These are phyloP conservation scores for Quercus cerris DNA, from an alignment of 306 rosid species.

Conservation along the genomic window DNA sequence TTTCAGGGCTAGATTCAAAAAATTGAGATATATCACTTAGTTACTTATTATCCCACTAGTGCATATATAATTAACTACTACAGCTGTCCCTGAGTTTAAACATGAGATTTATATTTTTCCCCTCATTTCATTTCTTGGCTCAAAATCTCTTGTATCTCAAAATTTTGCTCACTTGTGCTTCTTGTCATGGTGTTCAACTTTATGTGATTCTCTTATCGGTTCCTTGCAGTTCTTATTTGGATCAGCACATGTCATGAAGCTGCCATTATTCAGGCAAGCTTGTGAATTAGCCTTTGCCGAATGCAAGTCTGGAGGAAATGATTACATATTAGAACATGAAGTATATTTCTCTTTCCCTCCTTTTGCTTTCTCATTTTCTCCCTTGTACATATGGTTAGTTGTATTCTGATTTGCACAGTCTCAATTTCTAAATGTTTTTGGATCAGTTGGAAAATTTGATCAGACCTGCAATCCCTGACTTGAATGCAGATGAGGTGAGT, in stretches of 20 bases:
- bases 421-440: constrained; percentile 10
- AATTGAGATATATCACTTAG: too few relatives aligned
- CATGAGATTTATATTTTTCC: background rate
- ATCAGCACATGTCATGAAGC: constrained; percentile 62
- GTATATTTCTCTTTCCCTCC: constrained; percentile 29
- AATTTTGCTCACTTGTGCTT: background rate
- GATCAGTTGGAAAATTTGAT: constrained; percentile 60
- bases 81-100: background rate
- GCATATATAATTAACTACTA: background rate
- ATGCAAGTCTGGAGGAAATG: constrained; percentile 45
- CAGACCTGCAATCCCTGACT: constrained; percentile 43
- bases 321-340: constrained; percentile 43
- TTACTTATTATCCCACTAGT: background rate
- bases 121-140: background rate
- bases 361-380: constrained; percentile 7
- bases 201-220: constrained; percentile 4
- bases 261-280: constrained; percentile 58
- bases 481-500: constrained; percentile 63
- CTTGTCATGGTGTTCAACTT: background rate
- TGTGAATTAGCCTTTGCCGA: constrained; percentile 66
- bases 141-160: background rate
- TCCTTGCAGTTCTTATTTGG: constrained; percentile 71
- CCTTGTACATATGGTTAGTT: constrained; percentile 4
- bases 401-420: constrained; percentile 20
- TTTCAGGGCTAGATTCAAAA: background rate